These are phyloP conservation scores for Massariosphaeria phaeospora DNA, from an alignment of 495 filamentous ascomycete genomes.

Conservation along the genomic window DNA sequence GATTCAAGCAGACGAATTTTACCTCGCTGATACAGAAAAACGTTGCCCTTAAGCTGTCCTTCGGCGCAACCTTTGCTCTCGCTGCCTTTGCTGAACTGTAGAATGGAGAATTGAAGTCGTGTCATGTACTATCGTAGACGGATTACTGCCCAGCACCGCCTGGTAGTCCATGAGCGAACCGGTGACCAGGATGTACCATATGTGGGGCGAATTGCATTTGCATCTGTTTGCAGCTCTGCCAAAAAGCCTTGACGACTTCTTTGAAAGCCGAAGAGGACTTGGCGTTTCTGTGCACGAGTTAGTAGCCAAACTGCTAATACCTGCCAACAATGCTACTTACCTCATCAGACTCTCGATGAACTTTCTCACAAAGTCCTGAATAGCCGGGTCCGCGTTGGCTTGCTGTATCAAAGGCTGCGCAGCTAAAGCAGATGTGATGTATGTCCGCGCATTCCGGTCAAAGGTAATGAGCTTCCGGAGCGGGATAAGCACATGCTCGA, in stretches of 20 bases:
- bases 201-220: slow-evolving; percentile 29
- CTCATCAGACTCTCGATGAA: slow-evolving; percentile 24
- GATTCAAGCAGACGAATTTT: slow-evolving; percentile 55
- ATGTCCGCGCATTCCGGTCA: slow-evolving; percentile 12
- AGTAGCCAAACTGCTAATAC: background rate
- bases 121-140: too few relatives aligned
- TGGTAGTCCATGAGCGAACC: background rate
- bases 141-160: background rate
- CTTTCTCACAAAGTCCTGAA: slow-evolving; percentile 13
- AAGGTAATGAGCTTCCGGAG: slow-evolving; percentile 27
- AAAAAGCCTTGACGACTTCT: slow-evolving; percentile 27
- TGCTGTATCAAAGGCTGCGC: slow-evolving; percentile 13
- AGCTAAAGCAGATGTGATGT: slow-evolving; percentile 15
- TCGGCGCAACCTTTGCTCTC: slow-evolving; percentile 70
- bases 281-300: slow-evolving; percentile 24
- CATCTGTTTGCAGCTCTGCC: slow-evolving; percentile 23
- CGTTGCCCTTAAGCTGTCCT: slow-evolving; percentile 71
- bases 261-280: slow-evolving; percentile 18
- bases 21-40: slow-evolving; percentile 58
- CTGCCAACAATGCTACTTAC: slow-evolving; percentile 6
- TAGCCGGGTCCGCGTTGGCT: slow-evolving; percentile 8
- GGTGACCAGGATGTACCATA: slow-evolving; percentile 21
- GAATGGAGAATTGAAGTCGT: background rate
- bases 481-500: slow-evolving; percentile 23
- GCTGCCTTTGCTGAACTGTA: slow-evolving; percentile 68